Evolutionary conservation across 352 stramenopile genomes (phyloP).

Genomic region (Globisporangium viniferum): DNA sequence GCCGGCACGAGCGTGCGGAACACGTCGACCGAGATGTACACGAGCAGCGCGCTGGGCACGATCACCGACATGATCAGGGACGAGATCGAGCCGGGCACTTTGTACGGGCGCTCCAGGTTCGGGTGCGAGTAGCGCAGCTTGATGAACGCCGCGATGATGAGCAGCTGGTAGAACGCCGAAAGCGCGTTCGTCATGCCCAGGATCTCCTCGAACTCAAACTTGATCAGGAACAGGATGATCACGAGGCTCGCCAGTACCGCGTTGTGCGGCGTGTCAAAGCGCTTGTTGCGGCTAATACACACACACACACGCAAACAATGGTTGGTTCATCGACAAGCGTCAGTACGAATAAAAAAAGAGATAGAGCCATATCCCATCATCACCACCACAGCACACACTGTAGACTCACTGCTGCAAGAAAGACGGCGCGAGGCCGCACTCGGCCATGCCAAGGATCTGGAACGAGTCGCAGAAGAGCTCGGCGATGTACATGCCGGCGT

Average conservation of each 20-base stretch:
- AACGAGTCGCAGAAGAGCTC: conserved; percentile 93
- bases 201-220: conserved; percentile 71
- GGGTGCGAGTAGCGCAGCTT: conserved; percentile 71
- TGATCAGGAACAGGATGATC: conserved; percentile 53
- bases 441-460: conserved; percentile 77
- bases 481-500: conserved; percentile 90
- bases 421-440: conserved; percentile 82
- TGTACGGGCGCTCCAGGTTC: conserved; percentile 35
- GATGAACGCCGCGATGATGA: conserved; percentile 89
- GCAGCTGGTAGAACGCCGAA: conserved; percentile 80
- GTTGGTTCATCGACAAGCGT: neutral
- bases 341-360: neutral
- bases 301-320: neutral
- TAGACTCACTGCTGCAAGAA: conserved; percentile 72
- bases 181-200: conserved; percentile 89
- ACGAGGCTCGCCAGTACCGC: conserved; percentile 37
- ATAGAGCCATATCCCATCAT: conserved; percentile 29
- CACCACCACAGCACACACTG: conserved; percentile 27
- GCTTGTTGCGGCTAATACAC: conserved; percentile 36
- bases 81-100: conserved; percentile 34
- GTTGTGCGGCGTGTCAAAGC: conserved; percentile 54
- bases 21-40: conserved; percentile 47
- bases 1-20: conserved; percentile 40
- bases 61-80: conserved; percentile 29
- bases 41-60: conserved; percentile 31